Evolutionary conservation across 257 asterid genomes (phyloP), one percentile per base, ranked within the genome.

Genomic region (Agastache rugosa): DNA sequence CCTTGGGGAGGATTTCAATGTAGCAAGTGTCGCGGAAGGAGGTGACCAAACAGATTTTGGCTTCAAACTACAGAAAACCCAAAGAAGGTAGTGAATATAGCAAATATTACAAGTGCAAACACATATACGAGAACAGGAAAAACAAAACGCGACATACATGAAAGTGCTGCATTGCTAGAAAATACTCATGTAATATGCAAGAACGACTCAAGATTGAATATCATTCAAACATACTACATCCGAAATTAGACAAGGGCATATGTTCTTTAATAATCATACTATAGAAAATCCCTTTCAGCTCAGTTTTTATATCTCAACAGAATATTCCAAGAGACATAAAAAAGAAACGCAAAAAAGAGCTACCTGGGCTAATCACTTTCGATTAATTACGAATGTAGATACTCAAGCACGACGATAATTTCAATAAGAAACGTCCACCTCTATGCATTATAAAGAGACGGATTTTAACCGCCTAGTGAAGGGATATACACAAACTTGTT

Each of bases 1-100:
- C 87, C 79, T 89, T 93, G 6, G 97, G 97, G 74, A 93, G 92
- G 80, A 93, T 93, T 78, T 93, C 98, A 50, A 91, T 88, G 84
- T 88, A 93, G 79, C 89, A 65, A 22, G 87, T 85, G 55, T 93
- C 97, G 15, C 97, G 90, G n/a, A 93, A 93, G n/a, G 98, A 91
- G 60, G 97, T 93, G 59, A 93, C 92, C 72, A 93, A 76, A 75
- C 97, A 91, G 60, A 93, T 90, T 80, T 92, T 93, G 42, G 89
- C 92, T 67, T 79, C 96, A 78, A 88, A 94, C 98, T 94, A 77
- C 82, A 83, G 37, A 51, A 66, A 60, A 9, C 8, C 39, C 53
- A 16, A 17, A 64, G 9, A 64, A 74, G 8, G 39, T 17, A 1
- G 29, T 66, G 59, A 41, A 35, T 58, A 27, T 22, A 56, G 25